Evolutionary conservation across 495 filamentous ascomycete genomes (phyloP), one percentile per base, ranked within the genome.

Genomic region (Sporormia fimetaria): DNA sequence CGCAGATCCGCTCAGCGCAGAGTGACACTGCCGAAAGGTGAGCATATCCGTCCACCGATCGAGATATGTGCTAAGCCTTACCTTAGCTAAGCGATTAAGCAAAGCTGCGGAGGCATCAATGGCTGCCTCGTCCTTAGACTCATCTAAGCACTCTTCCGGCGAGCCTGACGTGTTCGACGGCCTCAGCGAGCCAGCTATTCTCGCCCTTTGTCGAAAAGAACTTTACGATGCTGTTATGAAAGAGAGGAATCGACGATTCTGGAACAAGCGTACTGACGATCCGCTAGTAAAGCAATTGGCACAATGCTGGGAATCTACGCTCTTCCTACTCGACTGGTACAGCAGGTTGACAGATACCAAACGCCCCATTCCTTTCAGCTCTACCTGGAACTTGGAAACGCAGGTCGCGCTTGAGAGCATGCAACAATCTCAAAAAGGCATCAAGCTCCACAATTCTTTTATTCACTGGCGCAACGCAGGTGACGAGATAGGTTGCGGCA

Each of bases 291-390:
- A 57, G 9, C 57, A 67, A 37, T 59, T 78, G 35, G 65, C 67
- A 11, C 54, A 56, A 4, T 67, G 73, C 34, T 75, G 70, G 63
- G 65, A 69, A 24, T 63, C 72, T 0, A 76, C 72, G n/a, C 59
- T 71, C 33, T 75, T 76, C 30, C 60, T 78, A 11, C 58, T 78
- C 21, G 60, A 71, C 14, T 77, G 73, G 73, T 77, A 77, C 40
- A 71, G 68, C 54, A 57, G 67, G 66, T 59, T 68, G 60, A 30
- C 65, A 63, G 55, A 66, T 65, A 47, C 47, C 4, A 61, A 63
- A 11, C 57, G 66, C 22, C 72, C 74, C 0, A 66, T 73, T 37
- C 66, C 70, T 0, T 78, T 70, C 57, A 75, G 69, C 52, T 70
- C 72, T n/a, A 68, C 67, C 5, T 78, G 74, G 73, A 78, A 76